A percentile compares a stretch with the other conserved stretches of the same genome.
phyloP scores from a whole-genome alignment of 371 early-diverging fungal genomes.

The Cladochytrium tenue region DNA sequence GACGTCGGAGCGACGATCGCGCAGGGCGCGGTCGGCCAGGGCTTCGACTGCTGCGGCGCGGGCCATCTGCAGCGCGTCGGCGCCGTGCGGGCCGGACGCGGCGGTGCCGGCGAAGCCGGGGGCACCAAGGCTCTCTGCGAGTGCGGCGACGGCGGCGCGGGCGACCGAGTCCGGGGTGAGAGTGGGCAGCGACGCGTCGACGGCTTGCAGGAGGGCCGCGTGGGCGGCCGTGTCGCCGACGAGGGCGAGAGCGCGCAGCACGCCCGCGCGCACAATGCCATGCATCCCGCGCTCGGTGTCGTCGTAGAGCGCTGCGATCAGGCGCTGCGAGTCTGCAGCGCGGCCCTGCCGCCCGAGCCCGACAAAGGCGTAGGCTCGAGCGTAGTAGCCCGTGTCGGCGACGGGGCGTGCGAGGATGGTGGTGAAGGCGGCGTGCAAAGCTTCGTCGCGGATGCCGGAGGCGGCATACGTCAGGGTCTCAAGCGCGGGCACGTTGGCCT shows the following conservation, averaged over 20 bases:
- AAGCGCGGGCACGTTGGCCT: conserved; percentile 45
- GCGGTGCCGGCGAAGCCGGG: neutral
- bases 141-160: neutral
- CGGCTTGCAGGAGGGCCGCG: neutral
- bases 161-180: neutral
- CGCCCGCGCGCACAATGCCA: neutral
- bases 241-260: neutral
- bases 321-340: conserved; percentile 32
- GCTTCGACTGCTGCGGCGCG: neutral
- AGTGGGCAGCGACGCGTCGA: neutral
- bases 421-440: conserved; percentile 41
- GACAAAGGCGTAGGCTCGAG: conserved; percentile 35
- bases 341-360: conserved; percentile 48
- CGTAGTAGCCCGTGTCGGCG: conserved; percentile 5
- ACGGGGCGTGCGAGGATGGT: conserved; percentile 30
- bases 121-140: neutral
- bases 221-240: neutral
- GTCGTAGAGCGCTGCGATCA: conserved; percentile 24
- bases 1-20: neutral
- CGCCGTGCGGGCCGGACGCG: neutral
- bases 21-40: neutral
- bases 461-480: conserved; percentile 22
- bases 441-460: conserved; percentile 33
- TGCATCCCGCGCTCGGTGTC: neutral
- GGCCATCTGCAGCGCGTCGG: neutral